Evolutionary conservation across 345 rosid species (phyloP), one percentile per base, ranked within the genome.

Genomic region (Lepidium didymum): DNA sequence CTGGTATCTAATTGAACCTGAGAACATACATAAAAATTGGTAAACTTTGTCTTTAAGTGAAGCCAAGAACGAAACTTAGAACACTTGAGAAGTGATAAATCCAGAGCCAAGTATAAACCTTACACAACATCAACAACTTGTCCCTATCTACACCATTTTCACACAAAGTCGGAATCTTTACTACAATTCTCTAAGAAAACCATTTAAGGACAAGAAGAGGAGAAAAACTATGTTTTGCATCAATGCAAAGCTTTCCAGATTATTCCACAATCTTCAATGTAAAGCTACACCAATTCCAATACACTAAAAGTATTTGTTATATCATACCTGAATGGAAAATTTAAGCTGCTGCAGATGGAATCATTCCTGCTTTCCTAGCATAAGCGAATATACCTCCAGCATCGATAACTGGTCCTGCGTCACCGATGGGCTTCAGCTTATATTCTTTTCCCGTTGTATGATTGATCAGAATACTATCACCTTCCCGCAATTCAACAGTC

Each of bases 311-410:
- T 47, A 10, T 38, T 19, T 11, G 6, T 29, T 7, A 50, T 10
- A 51, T 33, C 40, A 63, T 73, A 73, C 77, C 72, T 33, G 36
- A 38, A 0, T 29, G 11, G 31, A 5, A 21, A 46, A 57, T 33
- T 59, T 67, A 67, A 1, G 57, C 42, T 2, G 77, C 29, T 0
- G 68, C 73, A 67, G 91, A 56, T 0, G 96, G 87, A 62, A 90
- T 88, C 96, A 92, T 92, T 10, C 96, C 96, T 0, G 91, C 78
- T 64, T 77, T 78, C 71, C 96, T 81, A 1, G 98, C 98, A 51
- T 87, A 90, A 0, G 98, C 93, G 19, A 92, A 90, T 10, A 92
- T 88, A 35, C 86, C 96, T 1, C 97, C 97, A 19, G 92, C 97
- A 8, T 86, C 89, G 53, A 90, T 83, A 2, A 90, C 97, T 0